Evolutionary conservation across 495 filamentous ascomycete species (phyloP).

Genomic region (Penicillium cataractarum): DNA sequence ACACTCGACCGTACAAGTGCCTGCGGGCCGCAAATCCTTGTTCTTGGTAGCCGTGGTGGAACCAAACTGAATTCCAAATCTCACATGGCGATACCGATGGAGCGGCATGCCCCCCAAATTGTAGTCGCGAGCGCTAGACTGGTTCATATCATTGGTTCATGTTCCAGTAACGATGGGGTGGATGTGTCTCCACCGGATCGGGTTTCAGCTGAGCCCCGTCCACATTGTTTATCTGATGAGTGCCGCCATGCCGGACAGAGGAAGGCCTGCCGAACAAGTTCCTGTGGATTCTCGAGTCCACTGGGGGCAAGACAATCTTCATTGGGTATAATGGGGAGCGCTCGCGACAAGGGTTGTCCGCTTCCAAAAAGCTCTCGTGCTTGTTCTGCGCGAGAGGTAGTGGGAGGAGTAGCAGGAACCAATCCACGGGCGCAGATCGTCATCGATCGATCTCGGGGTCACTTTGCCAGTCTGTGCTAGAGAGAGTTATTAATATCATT

Average conservation of each 20-base stretch:
- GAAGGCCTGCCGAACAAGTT: constrained; percentile 12
- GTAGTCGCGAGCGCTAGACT: constrained; percentile 1
- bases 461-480: constrained; percentile 13
- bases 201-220: constrained; percentile 21
- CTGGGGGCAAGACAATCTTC: background rate
- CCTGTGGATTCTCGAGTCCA: background rate
- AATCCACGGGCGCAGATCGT: constrained; percentile 15
- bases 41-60: background rate
- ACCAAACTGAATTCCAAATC: constrained; percentile 19
- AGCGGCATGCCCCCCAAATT: background rate
- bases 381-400: background rate
- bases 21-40: background rate
- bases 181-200: constrained; percentile 26
- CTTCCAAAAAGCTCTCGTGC: background rate
- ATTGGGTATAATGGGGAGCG: background rate
- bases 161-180: constrained; percentile 9
- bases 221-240: constrained; percentile 14
- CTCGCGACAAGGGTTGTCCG: background rate
- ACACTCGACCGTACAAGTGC: background rate
- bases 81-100: constrained; percentile 9
- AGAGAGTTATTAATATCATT: constrained; percentile 1
- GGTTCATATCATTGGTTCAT: constrained; percentile 17
- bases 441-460: constrained; percentile 21
- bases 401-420: background rate
- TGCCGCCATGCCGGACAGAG: constrained; percentile 6